Base-by-base conservation (phyloP, 495 filamentous ascomycete genomes). In the Sordaria brevicollis region DNA sequence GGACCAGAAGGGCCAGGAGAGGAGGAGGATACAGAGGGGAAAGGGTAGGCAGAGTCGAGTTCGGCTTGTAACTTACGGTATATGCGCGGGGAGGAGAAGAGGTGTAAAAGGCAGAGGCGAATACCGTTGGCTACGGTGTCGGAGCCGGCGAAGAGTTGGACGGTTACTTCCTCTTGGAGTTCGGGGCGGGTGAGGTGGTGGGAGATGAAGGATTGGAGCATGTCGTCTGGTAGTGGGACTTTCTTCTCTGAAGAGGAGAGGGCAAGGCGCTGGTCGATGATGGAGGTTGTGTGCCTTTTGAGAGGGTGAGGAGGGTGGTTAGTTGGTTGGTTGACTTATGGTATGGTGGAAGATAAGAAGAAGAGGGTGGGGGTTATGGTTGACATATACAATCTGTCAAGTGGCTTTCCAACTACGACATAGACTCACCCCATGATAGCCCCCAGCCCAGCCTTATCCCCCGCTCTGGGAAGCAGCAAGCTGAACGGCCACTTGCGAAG, bases 101-200 rank as follows among this genome's bases (percentile, higher is more conserved):
- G 76, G 71, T 86, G 84, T 29, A 82, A 71, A 54, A 91, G 76
- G 43, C 87, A 80, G 2, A 82, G 83, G 65, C 83, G 82, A 73
- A 91, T 83, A 9, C 84, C 80, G 1, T 84, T 87, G 0, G 86
- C 85, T 0, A 85, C 88, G 11, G 89, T 89, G 70, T 92, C 90
- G 8, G 88, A 85, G n/a, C 88, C 88, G 3, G 88, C 89, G 10
- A 90, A 79, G 62, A 85, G 78, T 35, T 82, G 79, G 11, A 83
- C 41, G 6, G 79, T 67, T 25, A 82, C 70, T 71, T 87, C 85
- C 31, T 79, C 71, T 34, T 76, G 75, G 25, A 80, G 77, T 66
- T 84, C 78, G n/a, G 73, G 71, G 62, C 76, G 72, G 1, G 67
- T 78, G 3, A 84, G 43, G 1, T 81, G 81, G 35, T 83, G 80